These are phyloP conservation scores for Penicillium psychrofluorescens DNA, from an alignment of 495 filamentous ascomycete genomes.

Conservation along the genomic window DNA sequence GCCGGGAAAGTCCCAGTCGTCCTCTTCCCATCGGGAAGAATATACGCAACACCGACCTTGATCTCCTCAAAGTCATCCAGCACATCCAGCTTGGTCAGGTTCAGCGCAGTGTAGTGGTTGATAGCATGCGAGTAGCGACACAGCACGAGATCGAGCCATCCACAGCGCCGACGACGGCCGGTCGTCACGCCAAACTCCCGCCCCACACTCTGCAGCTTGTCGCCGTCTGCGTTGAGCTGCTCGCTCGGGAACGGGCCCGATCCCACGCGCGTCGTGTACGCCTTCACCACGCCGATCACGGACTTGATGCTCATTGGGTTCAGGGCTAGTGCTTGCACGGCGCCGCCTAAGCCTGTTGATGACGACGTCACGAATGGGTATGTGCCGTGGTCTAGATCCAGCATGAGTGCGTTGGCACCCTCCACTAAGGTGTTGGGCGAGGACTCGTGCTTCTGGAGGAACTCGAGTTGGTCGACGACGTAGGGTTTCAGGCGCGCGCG, in stretches of 20 bases:
- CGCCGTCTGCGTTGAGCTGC: constrained; percentile 56
- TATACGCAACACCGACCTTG: constrained; percentile 71
- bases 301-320: constrained; percentile 42
- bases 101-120: constrained; percentile 70
- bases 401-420: constrained; percentile 82
- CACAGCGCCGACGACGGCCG: constrained; percentile 75
- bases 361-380: constrained; percentile 84
- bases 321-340: constrained; percentile 62
- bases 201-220: constrained; percentile 57
- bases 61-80: constrained; percentile 78
- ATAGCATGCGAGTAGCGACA: constrained; percentile 64
- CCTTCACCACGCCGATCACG: constrained; percentile 84
- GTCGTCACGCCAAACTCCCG: constrained; percentile 76
- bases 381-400: constrained; percentile 70
- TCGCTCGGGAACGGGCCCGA: constrained; percentile 84
- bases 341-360: constrained; percentile 67
- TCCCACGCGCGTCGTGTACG: constrained; percentile 67
- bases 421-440: constrained; percentile 70
- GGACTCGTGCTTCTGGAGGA: constrained; percentile 42
- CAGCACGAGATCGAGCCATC: constrained; percentile 89
- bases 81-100: constrained; percentile 86
- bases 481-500: constrained; percentile 58
- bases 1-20: constrained; percentile 59
- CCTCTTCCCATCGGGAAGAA: constrained; percentile 43
- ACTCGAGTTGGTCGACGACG: constrained; percentile 55